A percentile compares a stretch with the other conserved stretches of the same genome.
phyloP scores from a whole-genome alignment of 108 stramenopile species.

The Nitzschia sp. region DNA sequence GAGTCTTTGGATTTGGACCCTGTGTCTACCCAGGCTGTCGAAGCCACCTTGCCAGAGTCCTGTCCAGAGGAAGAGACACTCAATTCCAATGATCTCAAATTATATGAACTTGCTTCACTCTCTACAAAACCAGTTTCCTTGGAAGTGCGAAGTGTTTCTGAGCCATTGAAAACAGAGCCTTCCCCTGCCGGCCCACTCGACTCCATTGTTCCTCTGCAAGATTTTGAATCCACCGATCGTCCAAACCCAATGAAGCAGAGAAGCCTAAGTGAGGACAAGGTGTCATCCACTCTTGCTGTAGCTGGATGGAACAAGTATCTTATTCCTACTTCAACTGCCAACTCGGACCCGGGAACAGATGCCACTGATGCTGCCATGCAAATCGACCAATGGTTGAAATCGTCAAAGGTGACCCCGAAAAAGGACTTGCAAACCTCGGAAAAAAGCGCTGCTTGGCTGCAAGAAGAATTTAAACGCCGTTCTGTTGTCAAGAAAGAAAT shows the following conservation, averaged over 20 bases:
- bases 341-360: neutral
- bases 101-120: neutral
- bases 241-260: neutral
- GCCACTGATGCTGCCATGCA: neutral
- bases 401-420: slow-evolving; percentile 32
- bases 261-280: neutral
- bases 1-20: neutral
- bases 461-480: slow-evolving; percentile 32
- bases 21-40: neutral
- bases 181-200: neutral
- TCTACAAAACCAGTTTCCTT: neutral
- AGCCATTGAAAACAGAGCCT: neutral
- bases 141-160: slow-evolving; percentile 1
- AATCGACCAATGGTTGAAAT: neutral
- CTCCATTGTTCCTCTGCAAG: neutral
- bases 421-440: slow-evolving; percentile 36
- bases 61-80: neutral
- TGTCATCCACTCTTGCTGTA: neutral
- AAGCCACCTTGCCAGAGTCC: no score
- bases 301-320: slow-evolving; percentile 17
- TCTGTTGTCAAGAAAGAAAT: slow-evolving; percentile 32
- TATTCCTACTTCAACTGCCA: neutral
- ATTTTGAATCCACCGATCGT: neutral
- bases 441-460: slow-evolving; percentile 32
- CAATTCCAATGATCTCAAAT: neutral